Base-by-base conservation (phyloP, 2,329 filamentous ascomycete species). In the Diaporthe sp. region DNA sequence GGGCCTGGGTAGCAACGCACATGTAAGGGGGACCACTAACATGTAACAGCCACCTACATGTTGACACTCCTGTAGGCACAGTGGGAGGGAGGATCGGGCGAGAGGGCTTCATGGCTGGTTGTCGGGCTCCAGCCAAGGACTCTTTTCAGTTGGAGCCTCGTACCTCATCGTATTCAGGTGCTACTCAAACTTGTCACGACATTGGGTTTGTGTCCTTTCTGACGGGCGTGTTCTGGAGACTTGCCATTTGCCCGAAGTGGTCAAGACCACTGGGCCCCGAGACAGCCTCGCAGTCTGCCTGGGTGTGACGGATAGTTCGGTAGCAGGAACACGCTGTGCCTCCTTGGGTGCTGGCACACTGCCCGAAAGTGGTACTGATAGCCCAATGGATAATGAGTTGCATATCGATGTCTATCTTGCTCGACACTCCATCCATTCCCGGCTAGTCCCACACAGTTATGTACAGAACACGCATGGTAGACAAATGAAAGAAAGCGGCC, bases 401-500 rank as follows among this genome's bases (percentile, higher is more conserved):
- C 64, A 54, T 54, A 38, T 38, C 33, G 33, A 54, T 19, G 25
- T 68, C 45, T 68, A 40, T 28, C 22, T 40, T 54, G 33, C n/a
- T 68, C 9, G 33, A 7, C 45, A 40, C 30, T 54, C 15, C 45
- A 10, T 25, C 28, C 33, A 15, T 28, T 52, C n/a, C 30, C 33
- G 15, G 40, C 30, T 28, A 28, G 8, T 33, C 45, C 50, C 33
- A 40, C 30, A 52, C n/a, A 50, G 25, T 57, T 75, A 71, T 75
- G 25, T 74, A 75, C 71, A 75, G 40, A 52, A 33, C 52, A 22
- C 58, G 12, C 25, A 60, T 19, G 42, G 45, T 54, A 50, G 50
- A 38, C 54, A 28, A 67, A 52, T 60, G 47, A 40, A 71, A 55
- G n/a, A 71, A 75, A 45, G 33, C 33, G 69, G 66, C 74, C 50